Base-by-base conservation (phyloP, 2,329 filamentous ascomycete species). In the Ceratocystis diversiconidia region DNA sequence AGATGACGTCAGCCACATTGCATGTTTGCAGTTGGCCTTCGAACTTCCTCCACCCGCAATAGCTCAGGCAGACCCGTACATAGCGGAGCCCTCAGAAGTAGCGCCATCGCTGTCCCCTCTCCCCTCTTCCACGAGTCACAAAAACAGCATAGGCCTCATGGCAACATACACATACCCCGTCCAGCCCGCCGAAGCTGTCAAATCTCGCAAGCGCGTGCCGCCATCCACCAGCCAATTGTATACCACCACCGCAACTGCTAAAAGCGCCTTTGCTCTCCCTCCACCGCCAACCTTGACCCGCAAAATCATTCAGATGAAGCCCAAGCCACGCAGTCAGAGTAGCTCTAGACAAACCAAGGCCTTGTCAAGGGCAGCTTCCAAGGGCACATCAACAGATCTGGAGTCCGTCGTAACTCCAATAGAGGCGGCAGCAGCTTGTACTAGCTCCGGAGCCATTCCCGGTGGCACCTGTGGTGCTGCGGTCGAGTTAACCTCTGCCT, bases 231-330 rank as follows among this genome's bases (percentile, higher is more conserved):
- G 77, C 19, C 73, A 73, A 62, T 17, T 22, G 17, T 72, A 76
- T 15, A 72, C 76, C 66, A 72, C 76, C 66, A 78, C 79, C 66
- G 36, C 36, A 41, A 78, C 79, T 66, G 44, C 46, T 28, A 86
- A 84, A 69, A 82, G 85, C 70, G 78, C 82, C 61, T 95, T 96
- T 74, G 82, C 88, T 8, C 82, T 99, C 17, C 94, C 94, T 22
- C 94, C 94, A 8, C 94, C 92, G 17, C 94, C 94, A 0, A 96
- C 92, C 2, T 82, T 92, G 69, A 89, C 90, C 52, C 87, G 92
- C 71, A 97, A 95, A 78, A 97, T 99, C 73, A 97, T 97, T 67
- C 92, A 97, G 76, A 96, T 97, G 92, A 96, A 95, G 75, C 92
- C 83, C 65, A 69, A 73, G 44, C 70, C 25, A 70, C 72, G 52